Base-by-base conservation (phyloP, 805 yeast species). In the Debaryomyces prosopidis region DNA sequence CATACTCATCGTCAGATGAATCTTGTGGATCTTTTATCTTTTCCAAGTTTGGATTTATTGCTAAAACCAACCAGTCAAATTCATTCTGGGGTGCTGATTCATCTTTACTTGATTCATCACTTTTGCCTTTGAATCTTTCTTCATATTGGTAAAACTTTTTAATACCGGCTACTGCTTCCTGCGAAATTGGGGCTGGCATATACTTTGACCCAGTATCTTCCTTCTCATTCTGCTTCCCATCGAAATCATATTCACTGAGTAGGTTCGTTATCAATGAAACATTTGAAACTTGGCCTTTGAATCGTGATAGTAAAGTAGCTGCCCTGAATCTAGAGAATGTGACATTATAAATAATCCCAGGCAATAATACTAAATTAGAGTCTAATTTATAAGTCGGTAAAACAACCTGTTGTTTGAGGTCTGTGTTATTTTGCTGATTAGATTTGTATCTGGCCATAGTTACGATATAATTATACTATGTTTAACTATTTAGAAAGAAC, bases 301-400 rank as follows among this genome's bases (percentile, higher is more conserved):
- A 79, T 20, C 76, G 66, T 17, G 71, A 64, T 36, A 81, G 60
- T 15, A 82, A 59, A 3, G 73, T 66, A 9, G 76, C 69, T 1
- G 81, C 84, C 42, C 73, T 71, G 43, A 67, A 62, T 43, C 74
- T 66, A 14, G 74, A 60, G 43, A 81, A 76, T 1, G 79, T 68
- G n/a, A 83, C 79, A 45, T 79, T 76, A 61, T 83, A 84, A 18
- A 81, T 69, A 34, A 83, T 76, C 0, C 87, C 87, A 1, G 89
- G 88, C 7, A 83, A 54, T 26, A 82, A 70, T 11, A 84, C 80
- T 42, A 71, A 55, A 48, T 69, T 65, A 36, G 76, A 69, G 50
- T 73, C 77, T 17, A 73, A 52, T 39, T 61, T 65, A 54, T 71
- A 71, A 35, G 67, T 64, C 40, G 77, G 76, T 41, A 73, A 60